phyloP scores from a whole-genome alignment of 257 asterid genomes.

The Nicotiana tomentosiformis region DNA sequence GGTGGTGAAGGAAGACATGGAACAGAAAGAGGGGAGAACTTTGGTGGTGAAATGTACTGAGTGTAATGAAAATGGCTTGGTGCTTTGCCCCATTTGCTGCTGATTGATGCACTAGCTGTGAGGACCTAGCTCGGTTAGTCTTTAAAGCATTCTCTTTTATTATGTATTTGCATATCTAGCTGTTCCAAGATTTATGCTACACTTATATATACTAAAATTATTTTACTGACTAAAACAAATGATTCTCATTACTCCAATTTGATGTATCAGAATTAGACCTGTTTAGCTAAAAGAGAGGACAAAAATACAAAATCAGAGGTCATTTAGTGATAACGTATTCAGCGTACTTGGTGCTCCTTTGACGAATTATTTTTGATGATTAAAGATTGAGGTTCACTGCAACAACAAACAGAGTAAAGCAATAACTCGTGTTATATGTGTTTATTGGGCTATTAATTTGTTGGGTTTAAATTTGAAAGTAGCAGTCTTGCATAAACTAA shows the following conservation, averaged over 20 bases:
- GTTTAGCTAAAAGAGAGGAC: background rate
- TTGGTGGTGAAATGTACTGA: conserved; percentile 46
- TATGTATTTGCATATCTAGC: background rate
- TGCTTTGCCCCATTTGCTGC: conserved; percentile 63
- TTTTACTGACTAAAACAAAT: too few relatives aligned
- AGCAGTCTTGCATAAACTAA: background rate
- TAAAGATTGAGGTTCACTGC: background rate
- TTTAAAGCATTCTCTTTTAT: background rate
- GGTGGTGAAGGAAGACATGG: conserved; percentile 16
- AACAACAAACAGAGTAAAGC: background rate
- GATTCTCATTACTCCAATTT: background rate
- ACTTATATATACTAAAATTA: background rate
- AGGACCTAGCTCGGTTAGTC: conserved; percentile 10
- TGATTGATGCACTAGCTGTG: conserved; percentile 16
- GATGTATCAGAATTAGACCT: background rate
- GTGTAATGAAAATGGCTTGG: conserved; percentile 84
- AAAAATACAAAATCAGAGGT: background rate
- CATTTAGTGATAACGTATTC: background rate
- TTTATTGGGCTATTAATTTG: background rate
- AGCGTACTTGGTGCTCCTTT: background rate
- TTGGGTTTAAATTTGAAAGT: background rate
- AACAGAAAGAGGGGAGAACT: conserved; percentile 23
- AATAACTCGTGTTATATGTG: background rate
- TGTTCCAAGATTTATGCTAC: background rate
- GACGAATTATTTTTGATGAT: background rate